Evolutionary conservation across 1,284 basidiomycete genomes (phyloP).

Genomic region (Cryptococcus jaspeensis): DNA sequence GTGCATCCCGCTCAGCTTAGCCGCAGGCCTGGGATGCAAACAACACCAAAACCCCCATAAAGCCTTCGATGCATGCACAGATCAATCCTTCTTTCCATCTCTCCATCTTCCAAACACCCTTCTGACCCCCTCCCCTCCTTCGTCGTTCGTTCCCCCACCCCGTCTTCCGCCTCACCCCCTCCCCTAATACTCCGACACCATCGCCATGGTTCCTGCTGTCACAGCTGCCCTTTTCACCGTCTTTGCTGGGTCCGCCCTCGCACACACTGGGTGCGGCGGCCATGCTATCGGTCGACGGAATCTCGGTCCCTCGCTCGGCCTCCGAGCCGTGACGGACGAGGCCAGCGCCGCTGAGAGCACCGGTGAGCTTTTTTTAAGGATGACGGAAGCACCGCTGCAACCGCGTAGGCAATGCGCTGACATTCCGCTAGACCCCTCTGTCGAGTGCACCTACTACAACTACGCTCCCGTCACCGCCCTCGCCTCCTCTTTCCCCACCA

Average conservation of each 20-base stretch:
- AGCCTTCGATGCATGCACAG: too few relatives aligned
- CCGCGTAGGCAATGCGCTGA: neutral
- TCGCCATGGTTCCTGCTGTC: constrained; percentile 2
- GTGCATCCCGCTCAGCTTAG: too few relatives aligned
- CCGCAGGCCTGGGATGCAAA: too few relatives aligned
- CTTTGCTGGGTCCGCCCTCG: constrained; percentile 1
- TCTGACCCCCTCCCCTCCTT: neutral
- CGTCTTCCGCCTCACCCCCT: neutral
- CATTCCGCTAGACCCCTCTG: constrained; percentile 12
- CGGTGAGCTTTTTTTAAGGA: constrained; percentile 14
- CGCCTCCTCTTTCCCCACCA: constrained; percentile 40
- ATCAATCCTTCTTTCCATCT: too few relatives aligned
- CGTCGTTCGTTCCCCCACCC: neutral
- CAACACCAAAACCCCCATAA: too few relatives aligned
- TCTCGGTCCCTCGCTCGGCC: constrained; percentile 15
- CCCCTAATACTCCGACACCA: neutral
- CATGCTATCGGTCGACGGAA: constrained; percentile 40
- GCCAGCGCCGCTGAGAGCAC: constrained; percentile 22
- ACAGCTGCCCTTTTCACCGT: constrained; percentile 5
- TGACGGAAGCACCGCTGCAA: neutral
- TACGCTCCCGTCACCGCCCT: constrained; percentile 34
- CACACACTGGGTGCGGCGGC: constrained; percentile 40
- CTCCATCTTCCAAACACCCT: neutral
- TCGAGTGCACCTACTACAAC: constrained; percentile 32
- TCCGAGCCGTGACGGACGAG: constrained; percentile 19